Percentiles rank a stretch among this genome's conserved stretches.
Evolutionary conservation across 1,284 basidiomycete species (phyloP).

Genomic region (Schizophyllum commune): DNA sequence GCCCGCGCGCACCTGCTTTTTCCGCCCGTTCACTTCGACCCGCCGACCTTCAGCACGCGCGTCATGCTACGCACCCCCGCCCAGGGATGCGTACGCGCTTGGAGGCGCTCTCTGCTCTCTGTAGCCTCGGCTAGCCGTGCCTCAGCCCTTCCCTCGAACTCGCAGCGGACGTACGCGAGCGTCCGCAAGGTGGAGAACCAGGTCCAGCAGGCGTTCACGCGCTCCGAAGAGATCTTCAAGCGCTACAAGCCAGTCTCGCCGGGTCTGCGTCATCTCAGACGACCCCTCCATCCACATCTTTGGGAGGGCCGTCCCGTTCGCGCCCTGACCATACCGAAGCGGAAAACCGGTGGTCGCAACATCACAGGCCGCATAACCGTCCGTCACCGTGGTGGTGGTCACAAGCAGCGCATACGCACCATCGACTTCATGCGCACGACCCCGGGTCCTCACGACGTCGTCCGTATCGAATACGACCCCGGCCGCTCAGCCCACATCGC

Average conservation of each 20-base stretch:
- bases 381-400: slow-evolving; percentile 86
- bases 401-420: slow-evolving; percentile 78
- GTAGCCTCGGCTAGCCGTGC: background rate
- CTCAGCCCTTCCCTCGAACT: too few species aligned
- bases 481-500: slow-evolving; percentile 93
- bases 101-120: background rate
- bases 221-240: slow-evolving; percentile 63
- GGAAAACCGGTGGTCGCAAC: slow-evolving; percentile 86
- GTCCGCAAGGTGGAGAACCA: background rate
- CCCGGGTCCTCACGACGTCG: slow-evolving; percentile 79
- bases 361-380: slow-evolving; percentile 82
- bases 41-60: background rate
- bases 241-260: slow-evolving; percentile 88
- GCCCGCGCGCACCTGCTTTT: too few species aligned
- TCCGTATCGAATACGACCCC: slow-evolving; percentile 96
- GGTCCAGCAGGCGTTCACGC: slow-evolving; percentile 25
- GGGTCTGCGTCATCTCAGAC: slow-evolving; percentile 80
- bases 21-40: too few species aligned
- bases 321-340: slow-evolving; percentile 76
- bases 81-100: background rate
- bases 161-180: too few species aligned
- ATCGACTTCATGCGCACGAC: slow-evolving; percentile 82
- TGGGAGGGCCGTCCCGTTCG: slow-evolving; percentile 80
- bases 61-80: background rate
- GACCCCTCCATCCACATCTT: slow-evolving; percentile 76